phyloP scores from a whole-genome alignment of 345 rosid species.

The Melaleuca alternifolia region DNA sequence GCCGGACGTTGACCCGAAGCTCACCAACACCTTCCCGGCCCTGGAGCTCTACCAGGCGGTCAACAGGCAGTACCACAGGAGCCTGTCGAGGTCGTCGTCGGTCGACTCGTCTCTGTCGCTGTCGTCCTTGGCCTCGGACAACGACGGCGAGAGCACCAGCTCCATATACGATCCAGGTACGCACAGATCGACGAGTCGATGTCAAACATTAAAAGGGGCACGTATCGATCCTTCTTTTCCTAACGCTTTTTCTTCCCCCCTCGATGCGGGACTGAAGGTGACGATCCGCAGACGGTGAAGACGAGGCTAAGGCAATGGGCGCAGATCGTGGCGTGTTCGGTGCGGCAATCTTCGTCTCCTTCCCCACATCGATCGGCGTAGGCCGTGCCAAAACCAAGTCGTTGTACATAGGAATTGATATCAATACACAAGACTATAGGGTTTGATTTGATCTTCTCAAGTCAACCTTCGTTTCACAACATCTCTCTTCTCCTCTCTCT shows the following conservation, averaged over 20 bases:
- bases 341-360: slow-evolving; percentile 24
- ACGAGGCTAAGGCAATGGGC: slow-evolving; percentile 80
- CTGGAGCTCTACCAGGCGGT: slow-evolving; percentile 64
- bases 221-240: neutral
- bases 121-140: slow-evolving; percentile 26
- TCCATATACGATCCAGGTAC: slow-evolving; percentile 57
- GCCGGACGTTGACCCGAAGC: slow-evolving; percentile 54
- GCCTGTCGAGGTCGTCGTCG: slow-evolving; percentile 55
- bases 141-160: slow-evolving; percentile 11
- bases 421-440: neutral
- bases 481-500: neutral
- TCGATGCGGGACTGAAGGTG: slow-evolving; percentile 21
- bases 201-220: neutral
- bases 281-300: slow-evolving; percentile 69
- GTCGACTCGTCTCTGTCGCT: slow-evolving; percentile 28
- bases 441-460: neutral
- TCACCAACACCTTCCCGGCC: slow-evolving; percentile 66
- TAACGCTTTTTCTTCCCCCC: neutral
- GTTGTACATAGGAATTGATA: neutral
- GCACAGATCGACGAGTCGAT: neutral
- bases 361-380: neutral
- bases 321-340: slow-evolving; percentile 74
- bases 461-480: neutral
- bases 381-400: neutral
- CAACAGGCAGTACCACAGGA: slow-evolving; percentile 39